These are phyloP conservation scores for Leccinum angustisporum DNA, from an alignment of 1,284 basidiomycete genomes.

Conservation along the genomic window DNA sequence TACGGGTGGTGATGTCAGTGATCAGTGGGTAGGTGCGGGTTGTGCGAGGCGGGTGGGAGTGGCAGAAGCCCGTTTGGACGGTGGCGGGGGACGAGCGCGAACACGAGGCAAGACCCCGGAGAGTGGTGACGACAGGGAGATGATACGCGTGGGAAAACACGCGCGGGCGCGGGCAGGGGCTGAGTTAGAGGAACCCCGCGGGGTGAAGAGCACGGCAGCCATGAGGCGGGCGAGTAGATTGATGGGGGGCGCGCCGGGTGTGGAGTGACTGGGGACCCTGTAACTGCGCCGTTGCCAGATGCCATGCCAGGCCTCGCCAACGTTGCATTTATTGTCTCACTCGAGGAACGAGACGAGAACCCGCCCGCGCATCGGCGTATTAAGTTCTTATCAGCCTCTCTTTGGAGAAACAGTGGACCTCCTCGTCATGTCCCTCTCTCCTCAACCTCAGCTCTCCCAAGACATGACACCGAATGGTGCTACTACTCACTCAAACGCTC, in stretches of 20 bases:
- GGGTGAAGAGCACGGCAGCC: constrained; percentile 11
- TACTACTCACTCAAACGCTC: constrained; percentile 43
- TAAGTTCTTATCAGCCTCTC: not conserved
- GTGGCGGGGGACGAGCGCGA: constrained; percentile 28
- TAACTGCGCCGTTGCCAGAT: constrained; percentile 13
- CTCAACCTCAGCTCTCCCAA: constrained; percentile 15
- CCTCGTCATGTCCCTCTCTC: constrained; percentile 24
- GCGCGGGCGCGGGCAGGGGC: constrained; percentile 6
- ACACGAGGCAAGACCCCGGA: constrained; percentile 34
- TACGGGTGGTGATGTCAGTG: constrained; percentile 20
- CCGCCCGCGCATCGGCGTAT: not conserved
- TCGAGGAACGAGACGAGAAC: not conserved
- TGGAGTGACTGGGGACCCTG: not conserved
- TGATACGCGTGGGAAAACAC: constrained; percentile 20
- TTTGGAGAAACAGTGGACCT: not conserved
- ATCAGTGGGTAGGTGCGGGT: constrained; percentile 15
- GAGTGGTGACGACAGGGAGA: constrained; percentile 16
- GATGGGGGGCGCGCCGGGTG: constrained; percentile 20
- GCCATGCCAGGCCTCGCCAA: constrained; percentile 27
- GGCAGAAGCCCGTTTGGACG: constrained; percentile 12
- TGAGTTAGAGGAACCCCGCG: not conserved
- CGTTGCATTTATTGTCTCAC: constrained; percentile 21
- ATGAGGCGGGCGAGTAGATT: constrained; percentile 26
- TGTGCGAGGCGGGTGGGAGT: not conserved
- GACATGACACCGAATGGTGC: constrained; percentile 6